Evolutionary conservation across 2,329 filamentous ascomycete species (phyloP).

Genomic region (Aurifilum marmelostoma): DNA sequence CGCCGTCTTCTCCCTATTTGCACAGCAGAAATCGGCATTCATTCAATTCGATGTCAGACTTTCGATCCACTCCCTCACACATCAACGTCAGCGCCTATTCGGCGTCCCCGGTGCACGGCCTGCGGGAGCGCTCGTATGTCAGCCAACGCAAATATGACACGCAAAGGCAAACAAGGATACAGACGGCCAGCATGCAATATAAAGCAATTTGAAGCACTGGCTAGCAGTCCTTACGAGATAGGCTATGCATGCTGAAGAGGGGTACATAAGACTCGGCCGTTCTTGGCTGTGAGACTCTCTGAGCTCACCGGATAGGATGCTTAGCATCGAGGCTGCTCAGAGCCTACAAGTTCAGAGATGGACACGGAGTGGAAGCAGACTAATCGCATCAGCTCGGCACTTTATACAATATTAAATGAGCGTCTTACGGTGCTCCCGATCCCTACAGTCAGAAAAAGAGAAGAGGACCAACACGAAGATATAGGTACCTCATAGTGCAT

Average conservation of each 20-base stretch:
- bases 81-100: too few relatives aligned
- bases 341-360: too few relatives aligned
- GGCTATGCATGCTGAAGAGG: neutral
- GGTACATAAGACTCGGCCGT: neutral
- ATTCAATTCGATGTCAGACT: too few relatives aligned
- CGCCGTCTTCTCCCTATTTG: neutral
- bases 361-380: neutral
- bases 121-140: too few relatives aligned
- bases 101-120: too few relatives aligned
- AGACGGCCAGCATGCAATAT: neutral
- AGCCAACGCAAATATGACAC: too few relatives aligned
- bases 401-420: neutral
- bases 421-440: neutral
- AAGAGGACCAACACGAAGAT: neutral
- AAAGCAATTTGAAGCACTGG: neutral
- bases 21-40: neutral
- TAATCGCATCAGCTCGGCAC: neutral
- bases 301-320: too few relatives aligned
- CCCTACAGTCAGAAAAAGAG: neutral
- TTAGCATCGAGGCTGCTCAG: too few relatives aligned
- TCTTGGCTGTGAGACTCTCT: neutral
- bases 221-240: too few relatives aligned
- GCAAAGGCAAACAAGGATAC: neutral
- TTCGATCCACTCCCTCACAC: too few relatives aligned
- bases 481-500: neutral